Evolutionary conservation across 768 basidiomycete species (phyloP).

Genomic region (Hydnomerulius pinastri): DNA sequence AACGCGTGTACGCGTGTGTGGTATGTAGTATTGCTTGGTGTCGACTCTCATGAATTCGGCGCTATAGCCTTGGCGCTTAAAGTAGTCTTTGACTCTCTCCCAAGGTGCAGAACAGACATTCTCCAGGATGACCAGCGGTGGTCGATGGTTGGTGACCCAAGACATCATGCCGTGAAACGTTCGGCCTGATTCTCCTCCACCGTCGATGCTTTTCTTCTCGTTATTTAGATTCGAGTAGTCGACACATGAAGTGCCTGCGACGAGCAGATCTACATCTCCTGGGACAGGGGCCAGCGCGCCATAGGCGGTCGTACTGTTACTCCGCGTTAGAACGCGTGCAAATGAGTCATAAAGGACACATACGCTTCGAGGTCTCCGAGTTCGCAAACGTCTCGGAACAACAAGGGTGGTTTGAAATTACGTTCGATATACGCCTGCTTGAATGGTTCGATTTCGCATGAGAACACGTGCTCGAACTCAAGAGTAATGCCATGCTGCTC

Average conservation of each 20-base stretch:
- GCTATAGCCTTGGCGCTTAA: constrained; percentile 73
- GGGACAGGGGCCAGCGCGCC: constrained; percentile 85
- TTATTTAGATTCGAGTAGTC: constrained; percentile 97
- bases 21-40: constrained; percentile 90
- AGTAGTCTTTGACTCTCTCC: constrained; percentile 72
- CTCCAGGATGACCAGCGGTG: constrained; percentile 90
- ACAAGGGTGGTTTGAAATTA: constrained; percentile 88
- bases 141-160: constrained; percentile 86
- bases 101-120: constrained; percentile 94
- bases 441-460: constrained; percentile 96
- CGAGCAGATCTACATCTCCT: constrained; percentile 84
- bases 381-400: constrained; percentile 95
- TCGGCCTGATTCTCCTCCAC: constrained; percentile 87
- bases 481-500: constrained; percentile 66
- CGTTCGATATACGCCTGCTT: constrained; percentile 98
- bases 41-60: constrained; percentile 73
- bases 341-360: constrained; percentile 26
- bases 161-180: constrained; percentile 95
- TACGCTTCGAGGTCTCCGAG: constrained; percentile 79
- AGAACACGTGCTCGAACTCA: constrained; percentile 89
- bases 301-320: constrained; percentile 83
- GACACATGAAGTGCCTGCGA: constrained; percentile 95
- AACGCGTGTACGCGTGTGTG: constrained; percentile 90
- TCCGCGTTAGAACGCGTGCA: constrained; percentile 2
- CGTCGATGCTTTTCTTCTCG: constrained; percentile 86